Evolutionary conservation across 768 basidiomycete genomes (phyloP).

Genomic region (Trametes maxima): DNA sequence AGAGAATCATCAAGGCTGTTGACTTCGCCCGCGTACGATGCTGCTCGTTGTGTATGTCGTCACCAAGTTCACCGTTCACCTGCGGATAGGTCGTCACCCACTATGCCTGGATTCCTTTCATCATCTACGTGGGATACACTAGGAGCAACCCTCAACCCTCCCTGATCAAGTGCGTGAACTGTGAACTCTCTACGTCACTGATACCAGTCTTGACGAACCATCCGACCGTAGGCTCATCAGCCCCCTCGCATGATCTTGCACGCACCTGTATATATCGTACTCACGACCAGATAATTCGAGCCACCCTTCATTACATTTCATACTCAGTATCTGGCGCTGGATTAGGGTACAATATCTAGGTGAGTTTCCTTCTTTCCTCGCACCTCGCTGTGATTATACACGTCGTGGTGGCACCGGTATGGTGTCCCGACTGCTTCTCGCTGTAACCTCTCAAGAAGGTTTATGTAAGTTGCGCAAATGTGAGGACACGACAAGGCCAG

Average conservation of each 20-base stretch:
- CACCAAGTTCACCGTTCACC: conserved; percentile 10
- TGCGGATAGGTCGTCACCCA: conserved; percentile 76
- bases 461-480: conserved; percentile 41
- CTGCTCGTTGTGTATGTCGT: conserved; percentile 2
- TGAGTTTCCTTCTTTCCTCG: conserved; percentile 11
- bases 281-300: conserved; percentile 20
- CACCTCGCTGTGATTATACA: conserved; percentile 55
- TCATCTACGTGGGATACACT: conserved; percentile 94
- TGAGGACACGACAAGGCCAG: conserved; percentile 86
- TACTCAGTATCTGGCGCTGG: not conserved
- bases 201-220: not conserved
- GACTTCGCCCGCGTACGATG: conserved; percentile 77
- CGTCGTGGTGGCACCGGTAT: conserved; percentile 62
- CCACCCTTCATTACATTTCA: not conserved
- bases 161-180: conserved; percentile 85
- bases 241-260: conserved; percentile 74
- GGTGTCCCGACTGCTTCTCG: conserved; percentile 25
- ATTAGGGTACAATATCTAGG: not conserved
- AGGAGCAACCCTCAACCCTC: conserved; percentile 93
- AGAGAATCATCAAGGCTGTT: conserved; percentile 79
- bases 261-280: conserved; percentile 27
- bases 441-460: conserved; percentile 58
- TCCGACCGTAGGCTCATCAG: conserved; percentile 83
- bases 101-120: conserved; percentile 95
- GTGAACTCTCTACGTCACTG: not conserved